A percentile compares a stretch with the other conserved stretches of the same genome.
These are phyloP conservation scores for Termitomyces sp. DNA, from an alignment of 768 basidiomycete species.

Conservation along the genomic window DNA sequence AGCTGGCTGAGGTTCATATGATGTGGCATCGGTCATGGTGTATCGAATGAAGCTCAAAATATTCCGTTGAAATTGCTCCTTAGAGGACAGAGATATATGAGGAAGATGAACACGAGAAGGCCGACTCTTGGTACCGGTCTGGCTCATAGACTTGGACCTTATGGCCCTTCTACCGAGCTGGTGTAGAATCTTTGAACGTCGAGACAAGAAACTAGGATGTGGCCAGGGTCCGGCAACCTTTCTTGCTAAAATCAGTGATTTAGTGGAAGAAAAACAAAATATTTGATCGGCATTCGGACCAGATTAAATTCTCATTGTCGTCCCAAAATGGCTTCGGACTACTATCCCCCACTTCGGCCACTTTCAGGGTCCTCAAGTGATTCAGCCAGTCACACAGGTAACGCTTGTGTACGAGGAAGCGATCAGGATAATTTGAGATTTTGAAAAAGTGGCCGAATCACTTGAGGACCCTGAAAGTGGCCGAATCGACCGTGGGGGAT, in stretches of 20 bases:
- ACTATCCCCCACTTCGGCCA: too few relatives aligned
- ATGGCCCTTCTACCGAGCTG: constrained; percentile 7
- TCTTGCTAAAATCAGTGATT: neutral
- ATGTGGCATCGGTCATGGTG: constrained; percentile 39
- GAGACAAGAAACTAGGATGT: neutral
- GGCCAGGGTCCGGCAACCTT: neutral
- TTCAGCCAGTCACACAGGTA: too few relatives aligned
- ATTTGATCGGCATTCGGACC: constrained; percentile 6
- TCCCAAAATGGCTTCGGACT: too few relatives aligned
- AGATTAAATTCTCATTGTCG: too few relatives aligned
- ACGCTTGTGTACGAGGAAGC: too few relatives aligned
- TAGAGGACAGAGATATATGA: constrained; percentile 43
- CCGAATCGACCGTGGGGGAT: too few relatives aligned
- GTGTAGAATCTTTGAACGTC: constrained; percentile 1
- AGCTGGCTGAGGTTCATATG: constrained; percentile 21
- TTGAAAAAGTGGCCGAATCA: too few relatives aligned
- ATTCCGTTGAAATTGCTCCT: constrained; percentile 53
- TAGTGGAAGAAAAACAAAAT: neutral
- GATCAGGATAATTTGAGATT: too few relatives aligned
- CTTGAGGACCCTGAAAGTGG: too few relatives aligned
- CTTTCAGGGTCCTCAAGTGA: too few relatives aligned
- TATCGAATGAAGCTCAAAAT: constrained; percentile 46
- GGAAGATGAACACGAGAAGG: constrained; percentile 31
- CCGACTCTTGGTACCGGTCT: constrained; percentile 3
- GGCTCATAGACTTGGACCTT: constrained; percentile 12